Base-by-base conservation (phyloP, 2,329 filamentous ascomycete species). In the Trichoderma koningiopsis region DNA sequence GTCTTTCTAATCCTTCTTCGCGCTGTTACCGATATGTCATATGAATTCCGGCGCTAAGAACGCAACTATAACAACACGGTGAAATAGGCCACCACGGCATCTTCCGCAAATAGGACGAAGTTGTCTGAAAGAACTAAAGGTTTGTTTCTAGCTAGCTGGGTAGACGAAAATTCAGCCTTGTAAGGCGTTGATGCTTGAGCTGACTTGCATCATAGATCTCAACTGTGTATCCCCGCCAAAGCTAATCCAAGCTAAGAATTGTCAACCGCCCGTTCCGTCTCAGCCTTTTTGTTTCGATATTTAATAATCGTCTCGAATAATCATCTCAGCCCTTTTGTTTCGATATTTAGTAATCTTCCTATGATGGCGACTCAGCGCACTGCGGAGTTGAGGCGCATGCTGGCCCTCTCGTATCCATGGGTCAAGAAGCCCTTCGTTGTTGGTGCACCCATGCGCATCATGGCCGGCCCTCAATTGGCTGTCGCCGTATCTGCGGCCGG, bases 401-500 rank as follows among this genome's bases (percentile, higher is more conserved):
- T 75, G 7, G 70, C 70, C 10, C 68, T 70, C 62, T 35, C 61
- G 2, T 74, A 72, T 63, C 75, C 76, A 53, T 79, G 77, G 77
- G 61, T 72, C 10, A 74, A 89, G n/a, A 47, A 75, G 3, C 76
- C 78, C 0, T 73, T 92, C 24, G 83, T 93, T 35, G 81, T 85
- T 57, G 82, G 83, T 47, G 91, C 89, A 1, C 91, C 91, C 0
- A 93, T 94, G 91, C 86, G 89, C 57, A 82, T 88, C 43, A 87
- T 92, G 84, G 73, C 83, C 77, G 75, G 85, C 76, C 71, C 83
- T 75, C 73, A 79, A 0, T 83, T 93, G 3, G 88, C 89, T 3
- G 80, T 88, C 37, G 85, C 88, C 55, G 84, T 92, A 16, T 88
- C 90, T 68, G 91, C 91, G 72, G 90, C 91, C 7, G 92, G 92